These are phyloP conservation scores for Halophytophthora batemanensis DNA, from an alignment of 352 stramenopile genomes.

Conservation along the genomic window DNA sequence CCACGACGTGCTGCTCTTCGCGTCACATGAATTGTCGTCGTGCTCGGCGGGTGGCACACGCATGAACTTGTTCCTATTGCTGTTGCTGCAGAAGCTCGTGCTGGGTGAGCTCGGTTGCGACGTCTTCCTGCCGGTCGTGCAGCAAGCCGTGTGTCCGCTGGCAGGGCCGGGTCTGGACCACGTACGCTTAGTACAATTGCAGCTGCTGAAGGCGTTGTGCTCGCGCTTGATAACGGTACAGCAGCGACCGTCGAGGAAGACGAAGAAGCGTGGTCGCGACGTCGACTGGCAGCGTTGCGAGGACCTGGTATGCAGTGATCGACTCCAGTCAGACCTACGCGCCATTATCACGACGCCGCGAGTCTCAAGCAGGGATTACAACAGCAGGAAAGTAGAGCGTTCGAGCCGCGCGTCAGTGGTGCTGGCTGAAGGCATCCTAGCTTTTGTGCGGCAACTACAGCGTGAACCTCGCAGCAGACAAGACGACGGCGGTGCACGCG, in stretches of 20 bases:
- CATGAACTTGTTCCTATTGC: slow-evolving; percentile 53
- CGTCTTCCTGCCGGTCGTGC: slow-evolving; percentile 30
- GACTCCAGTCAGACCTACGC: slow-evolving; percentile 42
- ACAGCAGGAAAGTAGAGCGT: slow-evolving; percentile 13
- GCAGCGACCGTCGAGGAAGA: slow-evolving; percentile 2
- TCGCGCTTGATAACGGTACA: slow-evolving; percentile 22
- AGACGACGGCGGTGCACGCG: slow-evolving; percentile 18
- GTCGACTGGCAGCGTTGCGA: slow-evolving; percentile 23
- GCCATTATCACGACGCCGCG: slow-evolving; percentile 18
- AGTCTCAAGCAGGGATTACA: slow-evolving; percentile 1
- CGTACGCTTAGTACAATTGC: slow-evolving; percentile 47
- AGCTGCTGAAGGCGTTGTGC: slow-evolving; percentile 49
- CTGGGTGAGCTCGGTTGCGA: slow-evolving; percentile 22
- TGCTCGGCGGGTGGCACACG: slow-evolving; percentile 33
- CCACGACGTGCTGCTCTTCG: slow-evolving; percentile 30
- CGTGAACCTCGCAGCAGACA: slow-evolving; percentile 21
- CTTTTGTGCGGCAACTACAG: slow-evolving; percentile 26
- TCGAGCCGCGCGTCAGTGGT: slow-evolving; percentile 34
- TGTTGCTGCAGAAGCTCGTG: slow-evolving; percentile 50
- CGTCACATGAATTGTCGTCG: slow-evolving; percentile 48
- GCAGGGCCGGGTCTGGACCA: slow-evolving; percentile 24
- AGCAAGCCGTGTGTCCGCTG: slow-evolving; percentile 42
- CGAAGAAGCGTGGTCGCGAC: neutral
- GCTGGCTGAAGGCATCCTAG: slow-evolving; percentile 42
- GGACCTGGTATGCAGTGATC: slow-evolving; percentile 47